A percentile compares a stretch with the other conserved stretches of the same genome.
Evolutionary conservation across 108 stramenopile species (phyloP).

Genomic region (Heterococcus sp.): DNA sequence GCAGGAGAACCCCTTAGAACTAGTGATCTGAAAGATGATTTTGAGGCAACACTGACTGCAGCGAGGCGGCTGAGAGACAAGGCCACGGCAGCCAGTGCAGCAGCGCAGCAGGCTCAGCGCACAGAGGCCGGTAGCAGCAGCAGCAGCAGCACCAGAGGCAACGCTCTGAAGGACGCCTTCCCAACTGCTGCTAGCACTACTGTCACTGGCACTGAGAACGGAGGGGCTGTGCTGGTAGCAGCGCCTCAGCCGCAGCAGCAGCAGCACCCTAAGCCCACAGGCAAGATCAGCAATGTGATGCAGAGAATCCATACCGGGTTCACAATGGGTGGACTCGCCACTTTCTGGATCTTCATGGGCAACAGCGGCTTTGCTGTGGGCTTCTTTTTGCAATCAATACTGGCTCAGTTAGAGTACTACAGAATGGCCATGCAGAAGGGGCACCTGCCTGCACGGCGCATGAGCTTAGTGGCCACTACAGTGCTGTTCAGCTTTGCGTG

Average conservation of each 20-base stretch:
- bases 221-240: no score
- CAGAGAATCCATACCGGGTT: conserved; percentile 60
- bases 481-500: conserved; percentile 75
- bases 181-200: neutral
- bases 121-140: no score
- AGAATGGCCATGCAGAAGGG: conserved; percentile 79
- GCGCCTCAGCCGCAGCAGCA: neutral
- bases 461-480: conserved; percentile 74
- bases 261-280: neutral
- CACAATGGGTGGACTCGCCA: conserved; percentile 74
- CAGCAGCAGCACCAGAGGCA: no score
- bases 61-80: neutral
- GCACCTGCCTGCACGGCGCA: conserved; percentile 73
- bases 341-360: conserved; percentile 85
- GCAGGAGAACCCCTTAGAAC: neutral
- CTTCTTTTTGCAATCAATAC: conserved; percentile 75
- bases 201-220: no score
- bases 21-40: neutral
- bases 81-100: neutral
- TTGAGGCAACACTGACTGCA: neutral
- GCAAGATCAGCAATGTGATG: conserved; percentile 1
- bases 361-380: conserved; percentile 81
- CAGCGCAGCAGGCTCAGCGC: neutral
- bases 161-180: neutral
- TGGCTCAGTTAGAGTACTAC: conserved; percentile 86